Conservation (phyloP, 192 early-diverging fungal genomes). For the Backusella psychrophila region DNA sequence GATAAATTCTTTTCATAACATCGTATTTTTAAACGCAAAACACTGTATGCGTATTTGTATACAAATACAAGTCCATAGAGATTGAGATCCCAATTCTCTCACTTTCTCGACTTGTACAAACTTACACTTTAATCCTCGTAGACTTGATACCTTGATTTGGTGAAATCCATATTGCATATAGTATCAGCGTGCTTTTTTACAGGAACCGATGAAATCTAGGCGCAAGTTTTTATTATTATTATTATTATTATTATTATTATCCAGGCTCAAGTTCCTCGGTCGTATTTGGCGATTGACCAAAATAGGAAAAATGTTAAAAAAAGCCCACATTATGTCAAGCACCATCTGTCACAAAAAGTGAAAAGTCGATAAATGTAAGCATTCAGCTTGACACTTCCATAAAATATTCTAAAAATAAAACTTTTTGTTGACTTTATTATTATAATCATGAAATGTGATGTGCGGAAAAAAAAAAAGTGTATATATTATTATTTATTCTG, state of each 20-base stretch:
- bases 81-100: too few species aligned
- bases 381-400: neutral
- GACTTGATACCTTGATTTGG: neutral
- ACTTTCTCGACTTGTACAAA: too few species aligned
- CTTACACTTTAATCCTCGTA: neutral
- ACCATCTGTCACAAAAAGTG: too few species aligned
- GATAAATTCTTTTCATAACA: neutral
- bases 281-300: neutral
- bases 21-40: too few species aligned
- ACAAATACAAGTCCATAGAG: neutral
- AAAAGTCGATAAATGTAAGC: too few species aligned
- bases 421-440: constrained; percentile 3
- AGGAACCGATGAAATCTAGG: too few species aligned
- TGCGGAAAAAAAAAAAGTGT: neutral
- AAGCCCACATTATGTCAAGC: too few species aligned
- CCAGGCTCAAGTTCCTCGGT: neutral
- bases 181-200: too few species aligned
- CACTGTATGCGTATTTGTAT: neutral
- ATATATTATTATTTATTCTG: constrained; percentile 26
- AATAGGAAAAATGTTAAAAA: neutral
- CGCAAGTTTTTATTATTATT: too few species aligned
- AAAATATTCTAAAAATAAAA: constrained; percentile 1
- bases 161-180: neutral
- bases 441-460: neutral
- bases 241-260: too few species aligned